Percentiles rank a stretch among this genome's conserved stretches.
These are phyloP conservation scores for Tulasnella calospora DNA, from an alignment of 768 basidiomycete species.

Conservation along the genomic window DNA sequence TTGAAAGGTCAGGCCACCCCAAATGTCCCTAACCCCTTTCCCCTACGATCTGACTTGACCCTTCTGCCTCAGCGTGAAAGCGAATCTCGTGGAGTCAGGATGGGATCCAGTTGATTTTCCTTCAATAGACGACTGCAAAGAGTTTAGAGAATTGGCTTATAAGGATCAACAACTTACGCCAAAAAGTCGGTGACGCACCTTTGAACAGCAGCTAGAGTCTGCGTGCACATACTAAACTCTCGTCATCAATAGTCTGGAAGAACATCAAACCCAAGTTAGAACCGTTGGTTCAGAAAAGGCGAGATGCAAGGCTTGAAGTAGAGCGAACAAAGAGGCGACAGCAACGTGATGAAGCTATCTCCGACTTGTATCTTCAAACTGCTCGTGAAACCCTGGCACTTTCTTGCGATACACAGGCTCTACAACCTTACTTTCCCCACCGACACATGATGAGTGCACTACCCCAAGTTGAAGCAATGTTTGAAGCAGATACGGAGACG, in stretches of 20 bases:
- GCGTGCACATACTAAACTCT: neutral
- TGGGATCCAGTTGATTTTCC: neutral
- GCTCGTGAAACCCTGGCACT: neutral
- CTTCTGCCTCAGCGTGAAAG: neutral
- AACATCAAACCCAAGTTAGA: neutral
- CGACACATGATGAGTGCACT: neutral
- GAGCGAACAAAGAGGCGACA: neutral
- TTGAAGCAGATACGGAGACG: neutral
- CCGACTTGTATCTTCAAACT: neutral
- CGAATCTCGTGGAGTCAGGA: neutral
- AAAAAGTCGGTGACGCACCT: neutral
- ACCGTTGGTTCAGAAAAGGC: neutral
- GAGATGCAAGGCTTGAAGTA: neutral
- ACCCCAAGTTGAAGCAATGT: neutral
- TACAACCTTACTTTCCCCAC: neutral
- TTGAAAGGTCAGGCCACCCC: neutral
- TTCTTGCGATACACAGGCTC: neutral
- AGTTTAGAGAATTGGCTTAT: neutral
- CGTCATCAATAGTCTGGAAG: neutral
- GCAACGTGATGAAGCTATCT: neutral
- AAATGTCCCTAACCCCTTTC: neutral
- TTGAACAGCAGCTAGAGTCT: neutral
- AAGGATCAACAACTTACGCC: neutral
- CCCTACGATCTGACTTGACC: no score
- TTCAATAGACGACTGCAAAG: neutral